A percentile compares a stretch with the other conserved stretches of the same genome.
Conservation (phyloP, 2,329 filamentous ascomycete genomes). For the Xylaria hypoxylon region DNA sequence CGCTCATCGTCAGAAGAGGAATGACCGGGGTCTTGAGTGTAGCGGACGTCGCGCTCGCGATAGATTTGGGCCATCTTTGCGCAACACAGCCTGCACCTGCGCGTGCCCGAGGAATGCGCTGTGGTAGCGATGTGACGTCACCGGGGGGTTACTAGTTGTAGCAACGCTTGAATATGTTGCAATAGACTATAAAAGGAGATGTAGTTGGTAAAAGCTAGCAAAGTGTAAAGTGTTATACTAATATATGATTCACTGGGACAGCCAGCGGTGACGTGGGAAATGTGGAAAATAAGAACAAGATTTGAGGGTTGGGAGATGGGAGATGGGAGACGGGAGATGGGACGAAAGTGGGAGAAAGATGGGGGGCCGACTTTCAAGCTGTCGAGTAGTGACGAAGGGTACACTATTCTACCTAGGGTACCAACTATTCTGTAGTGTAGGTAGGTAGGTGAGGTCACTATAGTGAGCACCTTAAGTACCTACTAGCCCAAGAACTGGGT, state of each 20-base stretch:
- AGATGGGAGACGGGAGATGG: no score
- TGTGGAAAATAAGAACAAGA: slow-evolving; percentile 1
- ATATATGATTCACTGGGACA: slow-evolving; percentile 21
- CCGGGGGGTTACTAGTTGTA: slow-evolving; percentile 6
- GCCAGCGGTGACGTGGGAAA: slow-evolving; percentile 20
- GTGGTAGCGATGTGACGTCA: slow-evolving; percentile 36
- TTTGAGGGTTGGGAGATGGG: slow-evolving; percentile 11
- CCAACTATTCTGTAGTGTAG: background rate
- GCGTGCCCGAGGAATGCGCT: slow-evolving; percentile 6
- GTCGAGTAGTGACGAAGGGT: slow-evolving; percentile 5
- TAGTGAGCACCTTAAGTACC: no score
- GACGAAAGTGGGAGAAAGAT: slow-evolving; percentile 18
- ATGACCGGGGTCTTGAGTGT: slow-evolving; percentile 48
- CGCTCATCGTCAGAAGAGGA: slow-evolving; percentile 48
- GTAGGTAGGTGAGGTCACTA: background rate
- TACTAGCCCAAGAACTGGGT: no score
- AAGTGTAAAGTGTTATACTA: slow-evolving; percentile 28
- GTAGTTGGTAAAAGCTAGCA: slow-evolving; percentile 12
- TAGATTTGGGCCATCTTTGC: slow-evolving; percentile 45
- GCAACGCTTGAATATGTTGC: slow-evolving; percentile 6
- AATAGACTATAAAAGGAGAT: slow-evolving; percentile 9
- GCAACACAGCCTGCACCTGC: slow-evolving; percentile 9
- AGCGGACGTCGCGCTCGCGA: slow-evolving; percentile 50
- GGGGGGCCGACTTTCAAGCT: slow-evolving; percentile 13
- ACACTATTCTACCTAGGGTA: background rate